These are phyloP conservation scores for Cladosporium oxysporum DNA, from an alignment of 2,329 filamentous ascomycete species.

Conservation along the genomic window DNA sequence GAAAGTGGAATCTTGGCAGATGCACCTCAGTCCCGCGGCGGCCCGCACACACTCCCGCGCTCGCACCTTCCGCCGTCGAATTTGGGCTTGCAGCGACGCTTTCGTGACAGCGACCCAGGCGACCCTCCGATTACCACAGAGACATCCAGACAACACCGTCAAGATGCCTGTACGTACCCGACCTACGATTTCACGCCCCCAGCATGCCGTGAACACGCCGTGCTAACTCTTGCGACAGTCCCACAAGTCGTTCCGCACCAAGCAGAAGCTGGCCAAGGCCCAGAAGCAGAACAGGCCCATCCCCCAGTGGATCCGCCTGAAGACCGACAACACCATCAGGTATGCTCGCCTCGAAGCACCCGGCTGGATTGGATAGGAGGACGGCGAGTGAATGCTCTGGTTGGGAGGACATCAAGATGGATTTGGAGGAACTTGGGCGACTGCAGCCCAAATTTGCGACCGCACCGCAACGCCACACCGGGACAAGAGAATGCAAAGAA, in stretches of 20 bases:
- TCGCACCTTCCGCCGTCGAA: slow-evolving; percentile 7
- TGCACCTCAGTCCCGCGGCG: background rate
- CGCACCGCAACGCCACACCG: background rate
- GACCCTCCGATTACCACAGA: slow-evolving; percentile 19
- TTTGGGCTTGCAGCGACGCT: slow-evolving; percentile 6
- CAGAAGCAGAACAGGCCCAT: slow-evolving; percentile 99
- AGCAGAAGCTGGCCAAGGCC: slow-evolving; percentile 99
- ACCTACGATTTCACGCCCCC: slow-evolving; percentile 1
- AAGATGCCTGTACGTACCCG: slow-evolving; percentile 38
- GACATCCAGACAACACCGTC: slow-evolving; percentile 28
- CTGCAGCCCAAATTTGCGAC: background rate
- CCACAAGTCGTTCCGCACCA: slow-evolving; percentile 99
- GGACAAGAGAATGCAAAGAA: slow-evolving; percentile 15
- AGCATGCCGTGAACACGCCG: slow-evolving; percentile 16
- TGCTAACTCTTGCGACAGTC: slow-evolving; percentile 59
- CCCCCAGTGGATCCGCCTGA: slow-evolving; percentile 98
- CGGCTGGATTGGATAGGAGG: slow-evolving; percentile 9
- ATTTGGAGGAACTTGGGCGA: background rate
- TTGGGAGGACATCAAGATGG: slow-evolving; percentile 1
- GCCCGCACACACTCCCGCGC: background rate
- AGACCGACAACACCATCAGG: slow-evolving; percentile 99
- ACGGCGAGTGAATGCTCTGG: background rate
- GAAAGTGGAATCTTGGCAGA: background rate
- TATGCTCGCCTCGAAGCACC: slow-evolving; percentile 55
- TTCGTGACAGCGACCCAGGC: slow-evolving; percentile 19